Percentiles rank a stretch among this genome's conserved stretches.
phyloP scores from a whole-genome alignment of 2,329 filamentous ascomycete species.

The Plectosphaerella cucumerina region DNA sequence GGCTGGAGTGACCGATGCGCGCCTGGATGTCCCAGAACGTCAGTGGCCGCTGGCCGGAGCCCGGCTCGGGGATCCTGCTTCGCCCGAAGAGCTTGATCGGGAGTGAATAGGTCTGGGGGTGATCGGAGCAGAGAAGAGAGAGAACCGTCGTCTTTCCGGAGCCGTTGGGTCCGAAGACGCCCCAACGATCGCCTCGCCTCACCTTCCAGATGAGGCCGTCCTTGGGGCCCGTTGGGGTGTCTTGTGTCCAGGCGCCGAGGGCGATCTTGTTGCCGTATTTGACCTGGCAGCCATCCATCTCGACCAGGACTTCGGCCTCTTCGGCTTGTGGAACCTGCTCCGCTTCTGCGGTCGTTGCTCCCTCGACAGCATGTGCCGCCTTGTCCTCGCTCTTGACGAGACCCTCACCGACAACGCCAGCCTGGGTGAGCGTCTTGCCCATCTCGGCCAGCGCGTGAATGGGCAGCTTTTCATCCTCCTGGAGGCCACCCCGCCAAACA shows the following conservation, averaged over 20 bases:
- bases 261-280: slow-evolving; percentile 74
- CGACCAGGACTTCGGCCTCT: slow-evolving; percentile 66
- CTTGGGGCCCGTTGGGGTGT: slow-evolving; percentile 42
- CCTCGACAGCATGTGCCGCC: slow-evolving; percentile 5
- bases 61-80: slow-evolving; percentile 70
- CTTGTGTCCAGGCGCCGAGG: slow-evolving; percentile 74
- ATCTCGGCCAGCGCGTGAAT: slow-evolving; percentile 45
- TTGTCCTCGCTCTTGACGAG: slow-evolving; percentile 25
- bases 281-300: slow-evolving; percentile 83
- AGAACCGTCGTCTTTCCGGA: slow-evolving; percentile 95
- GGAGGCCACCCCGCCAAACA: slow-evolving; percentile 37
- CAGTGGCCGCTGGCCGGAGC: slow-evolving; percentile 62
- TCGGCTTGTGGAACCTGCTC: slow-evolving; percentile 3
- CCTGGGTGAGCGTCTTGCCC: slow-evolving; percentile 39
- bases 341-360: neutral
- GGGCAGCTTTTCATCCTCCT: slow-evolving; percentile 44
- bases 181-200: slow-evolving; percentile 80
- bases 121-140: slow-evolving; percentile 89
- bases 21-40: slow-evolving; percentile 91
- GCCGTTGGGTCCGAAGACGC: slow-evolving; percentile 88
- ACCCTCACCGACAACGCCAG: slow-evolving; percentile 30
- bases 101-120: slow-evolving; percentile 88
- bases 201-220: slow-evolving; percentile 80
- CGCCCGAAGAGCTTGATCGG: slow-evolving; percentile 84
- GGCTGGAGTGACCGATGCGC: slow-evolving; percentile 87